Conservation (phyloP, 192 early-diverging fungal species). For the Paraglomus occultum region DNA sequence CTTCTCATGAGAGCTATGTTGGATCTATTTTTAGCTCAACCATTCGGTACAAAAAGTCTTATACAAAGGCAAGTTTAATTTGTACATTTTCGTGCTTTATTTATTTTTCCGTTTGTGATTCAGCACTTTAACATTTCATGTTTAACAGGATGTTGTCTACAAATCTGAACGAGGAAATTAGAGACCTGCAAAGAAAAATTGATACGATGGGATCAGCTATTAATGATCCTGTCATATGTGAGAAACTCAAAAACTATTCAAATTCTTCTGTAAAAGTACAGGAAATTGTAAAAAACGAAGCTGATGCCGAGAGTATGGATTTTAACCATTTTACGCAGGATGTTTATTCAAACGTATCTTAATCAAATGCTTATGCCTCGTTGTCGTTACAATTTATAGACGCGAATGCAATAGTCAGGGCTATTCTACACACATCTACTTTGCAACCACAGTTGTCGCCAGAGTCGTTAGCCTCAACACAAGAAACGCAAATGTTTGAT, state of each 20-base stretch:
- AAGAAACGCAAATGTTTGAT: slow-evolving; percentile 34
- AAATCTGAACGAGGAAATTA: slow-evolving; percentile 50
- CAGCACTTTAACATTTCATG: background rate
- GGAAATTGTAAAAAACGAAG: slow-evolving; percentile 27
- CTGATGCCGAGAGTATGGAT: slow-evolving; percentile 8
- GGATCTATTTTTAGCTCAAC: slow-evolving; percentile 56
- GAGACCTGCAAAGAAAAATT: slow-evolving; percentile 48
- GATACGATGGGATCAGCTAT: slow-evolving; percentile 33
- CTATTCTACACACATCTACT: slow-evolving; percentile 16
- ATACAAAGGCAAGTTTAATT: slow-evolving; percentile 40
- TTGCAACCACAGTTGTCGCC: slow-evolving; percentile 26
- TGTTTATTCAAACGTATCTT: background rate
- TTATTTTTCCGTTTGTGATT: background rate
- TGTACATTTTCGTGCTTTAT: too few relatives aligned
- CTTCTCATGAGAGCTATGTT: slow-evolving; percentile 53
- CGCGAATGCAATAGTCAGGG: slow-evolving; percentile 5
- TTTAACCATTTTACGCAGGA: background rate
- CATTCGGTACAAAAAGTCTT: slow-evolving; percentile 49
- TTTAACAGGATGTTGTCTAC: slow-evolving; percentile 48
- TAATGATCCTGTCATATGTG: slow-evolving; percentile 40
- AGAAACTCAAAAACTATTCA: slow-evolving; percentile 50
- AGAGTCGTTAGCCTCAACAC: slow-evolving; percentile 23
- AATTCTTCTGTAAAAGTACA: slow-evolving; percentile 33
- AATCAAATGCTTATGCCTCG: background rate
- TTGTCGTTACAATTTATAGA: too few relatives aligned